Evolutionary conservation across 371 early-diverging fungal genomes (phyloP), one percentile per base, ranked within the genome.

Genomic region (Mucor lusitanicus): DNA sequence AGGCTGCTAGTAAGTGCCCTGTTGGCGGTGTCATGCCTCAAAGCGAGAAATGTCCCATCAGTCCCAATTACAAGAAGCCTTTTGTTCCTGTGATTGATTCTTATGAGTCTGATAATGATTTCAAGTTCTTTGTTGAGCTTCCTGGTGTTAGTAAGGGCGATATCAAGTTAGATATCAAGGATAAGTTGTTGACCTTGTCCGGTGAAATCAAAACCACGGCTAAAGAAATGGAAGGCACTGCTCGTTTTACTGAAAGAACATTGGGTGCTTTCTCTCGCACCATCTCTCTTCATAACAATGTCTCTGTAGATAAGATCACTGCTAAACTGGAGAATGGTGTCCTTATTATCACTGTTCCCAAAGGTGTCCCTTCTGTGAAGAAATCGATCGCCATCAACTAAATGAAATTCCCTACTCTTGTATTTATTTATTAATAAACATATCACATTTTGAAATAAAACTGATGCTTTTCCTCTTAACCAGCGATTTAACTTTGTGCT

Each of bases 51-150:
- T 62, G 62, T 46, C 68, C 61, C 23, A 17, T 62, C 15, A 62
- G 57, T 25, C 48, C 48, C 19, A 61, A 67, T 28, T 62, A 62
- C 62, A 61, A 61, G 33, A 61, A 44, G 8, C 33, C 30, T 15
- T 62, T 35, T 5, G 42, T 6, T 28, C 60, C 62, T 2, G 25
- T 17, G 35, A 21, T 54, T 30, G 67, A 67, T 55, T 54, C 61
- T 17, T 54, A 61, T 19, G 67, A 67, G 55, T 55, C 54, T 17
- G 67, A 67, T 7, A 44, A 40, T 15, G 67, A 61, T 3, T 67
- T 67, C 27, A 60, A 61, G n/a, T 39, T 67, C 27, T 61, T 32
- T 61, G 61, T 67, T 33, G 67, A 67, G 12, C 59, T 67, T 50
- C 67, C 67, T 32, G 67, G 67, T 61, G 44, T 67, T 4, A 25